These are phyloP conservation scores for Akanthomyces dipterigenus DNA, from an alignment of 2,329 filamentous ascomycete species.

Conservation along the genomic window DNA sequence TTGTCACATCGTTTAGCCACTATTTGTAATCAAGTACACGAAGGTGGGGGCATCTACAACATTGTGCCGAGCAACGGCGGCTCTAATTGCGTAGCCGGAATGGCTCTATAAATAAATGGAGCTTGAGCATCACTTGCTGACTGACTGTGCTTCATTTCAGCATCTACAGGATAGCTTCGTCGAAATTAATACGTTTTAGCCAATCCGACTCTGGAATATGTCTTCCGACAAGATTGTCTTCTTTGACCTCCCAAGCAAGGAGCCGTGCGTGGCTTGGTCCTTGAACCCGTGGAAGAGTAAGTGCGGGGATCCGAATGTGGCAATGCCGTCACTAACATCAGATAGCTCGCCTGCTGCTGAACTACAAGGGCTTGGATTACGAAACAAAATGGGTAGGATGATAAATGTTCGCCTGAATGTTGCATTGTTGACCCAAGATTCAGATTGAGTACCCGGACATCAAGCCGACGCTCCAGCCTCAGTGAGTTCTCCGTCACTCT, in stretches of 20 bases:
- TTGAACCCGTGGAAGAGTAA: slow-evolving; percentile 66
- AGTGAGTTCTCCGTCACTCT: slow-evolving; percentile 33
- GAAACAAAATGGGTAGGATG: slow-evolving; percentile 53
- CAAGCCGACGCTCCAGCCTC: slow-evolving; percentile 44
- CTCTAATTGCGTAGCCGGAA: background rate
- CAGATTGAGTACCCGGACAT: slow-evolving; percentile 61
- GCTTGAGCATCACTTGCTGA: background rate
- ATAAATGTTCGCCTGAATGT: background rate
- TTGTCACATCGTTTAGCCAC: background rate
- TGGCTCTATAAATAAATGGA: background rate
- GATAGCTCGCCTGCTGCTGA: slow-evolving; percentile 56
- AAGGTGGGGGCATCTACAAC: background rate
- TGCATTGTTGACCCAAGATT: background rate
- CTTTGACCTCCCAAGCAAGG: slow-evolving; percentile 56
- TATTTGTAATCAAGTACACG: background rate
- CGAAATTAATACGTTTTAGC: background rate
- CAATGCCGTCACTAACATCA: slow-evolving; percentile 2
- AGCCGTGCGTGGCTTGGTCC: slow-evolving; percentile 48
- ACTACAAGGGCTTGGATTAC: slow-evolving; percentile 62
- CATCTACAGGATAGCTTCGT: background rate
- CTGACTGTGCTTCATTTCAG: background rate
- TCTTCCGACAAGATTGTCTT: slow-evolving; percentile 37
- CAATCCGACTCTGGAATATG: background rate
- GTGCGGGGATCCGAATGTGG: background rate
- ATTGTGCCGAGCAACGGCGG: background rate